Conservation (phyloP, 768 basidiomycete genomes). For the Boletus rubescentipes region DNA sequence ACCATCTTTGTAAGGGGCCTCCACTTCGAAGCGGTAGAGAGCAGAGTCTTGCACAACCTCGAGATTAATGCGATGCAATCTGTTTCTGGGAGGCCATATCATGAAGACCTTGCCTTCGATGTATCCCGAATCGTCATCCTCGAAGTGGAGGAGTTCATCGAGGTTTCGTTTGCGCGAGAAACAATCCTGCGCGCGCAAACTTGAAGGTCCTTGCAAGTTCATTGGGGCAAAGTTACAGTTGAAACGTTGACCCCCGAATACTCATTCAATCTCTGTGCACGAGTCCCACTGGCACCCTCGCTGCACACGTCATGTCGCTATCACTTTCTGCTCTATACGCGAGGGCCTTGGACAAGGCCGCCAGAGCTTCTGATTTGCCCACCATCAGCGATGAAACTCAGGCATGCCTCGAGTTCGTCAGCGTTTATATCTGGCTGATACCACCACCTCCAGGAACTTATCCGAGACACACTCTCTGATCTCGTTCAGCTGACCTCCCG, state of each 20-base stretch:
- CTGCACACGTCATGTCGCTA: constrained; percentile 18
- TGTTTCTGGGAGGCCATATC: constrained; percentile 40
- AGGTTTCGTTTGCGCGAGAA: constrained; percentile 32
- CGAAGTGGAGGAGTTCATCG: constrained; percentile 33
- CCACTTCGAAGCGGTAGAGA: constrained; percentile 38
- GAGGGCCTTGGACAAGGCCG: constrained; percentile 38
- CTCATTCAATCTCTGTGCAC: not conserved
- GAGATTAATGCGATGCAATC: constrained; percentile 33
- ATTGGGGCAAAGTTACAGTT: not conserved
- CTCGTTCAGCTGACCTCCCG: constrained; percentile 52
- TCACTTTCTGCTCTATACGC: constrained; percentile 41
- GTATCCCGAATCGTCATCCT: constrained; percentile 37
- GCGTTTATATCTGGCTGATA: constrained; percentile 7
- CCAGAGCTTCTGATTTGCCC: constrained; percentile 39
- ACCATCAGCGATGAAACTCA: constrained; percentile 47
- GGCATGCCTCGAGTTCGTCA: constrained; percentile 26
- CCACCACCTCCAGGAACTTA: constrained; percentile 48
- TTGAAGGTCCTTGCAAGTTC: not conserved
- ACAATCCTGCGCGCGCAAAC: constrained; percentile 1
- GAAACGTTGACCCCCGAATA: constrained; percentile 7
- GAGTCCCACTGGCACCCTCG: constrained; percentile 6
- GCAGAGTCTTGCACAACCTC: constrained; percentile 17
- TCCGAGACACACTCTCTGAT: constrained; percentile 55
- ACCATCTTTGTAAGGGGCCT: constrained; percentile 33
- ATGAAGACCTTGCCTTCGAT: constrained; percentile 44